Evolutionary conservation across 2,329 filamentous ascomycete genomes (phyloP), one percentile per base, ranked within the genome.

Genomic region (Hypoxylon sp.): DNA sequence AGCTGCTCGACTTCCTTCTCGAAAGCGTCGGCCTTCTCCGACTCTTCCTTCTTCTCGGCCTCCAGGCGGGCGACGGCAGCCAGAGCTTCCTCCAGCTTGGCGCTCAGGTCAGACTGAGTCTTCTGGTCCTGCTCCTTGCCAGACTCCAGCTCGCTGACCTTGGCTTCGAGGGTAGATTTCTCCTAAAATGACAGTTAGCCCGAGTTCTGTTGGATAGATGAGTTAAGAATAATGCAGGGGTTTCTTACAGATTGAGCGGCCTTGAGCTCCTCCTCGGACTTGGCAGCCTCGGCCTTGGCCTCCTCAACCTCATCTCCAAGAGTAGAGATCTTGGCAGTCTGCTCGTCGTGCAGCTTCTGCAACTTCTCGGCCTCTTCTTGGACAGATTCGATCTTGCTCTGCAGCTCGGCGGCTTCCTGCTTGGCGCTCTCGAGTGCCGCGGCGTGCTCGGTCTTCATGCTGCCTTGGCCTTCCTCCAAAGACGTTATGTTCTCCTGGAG

Each of bases 201-300:
- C 37, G 7, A n/a, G 17, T 41, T 24, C 2, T n/a, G 13, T 29
- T 26, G 9, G 6, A 13, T 24, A 21, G 2, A 43, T 26, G 17
- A 27, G 15, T 26, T 4, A 31, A 7, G 2, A 13, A 6, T 8
- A 1, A 2, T 5, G 5, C 26, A 7, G 13, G 15, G 37, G 31
- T 2, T 33, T 50, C 72, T 62, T 71, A 77, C 75, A 21, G 64
- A 61, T 40, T 74, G 63, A 1, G 69, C 67, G 24, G 68, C 58
- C 48, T 72, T 67, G 6, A 80, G 68, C 45, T 77, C 70, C 17
- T 74, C 74, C 21, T 74, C 69, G 9, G 72, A 70, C 65, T 77
- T 73, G 20, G 70, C 66, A 3, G 72, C 72, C 61, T 76, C 75
- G 52, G 72, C 67, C 53, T 76, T 70, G 3, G 75, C 75, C 45